Evolutionary conservation across 495 filamentous ascomycete genomes (phyloP).

Genomic region (Aspergillus bertholletiae): DNA sequence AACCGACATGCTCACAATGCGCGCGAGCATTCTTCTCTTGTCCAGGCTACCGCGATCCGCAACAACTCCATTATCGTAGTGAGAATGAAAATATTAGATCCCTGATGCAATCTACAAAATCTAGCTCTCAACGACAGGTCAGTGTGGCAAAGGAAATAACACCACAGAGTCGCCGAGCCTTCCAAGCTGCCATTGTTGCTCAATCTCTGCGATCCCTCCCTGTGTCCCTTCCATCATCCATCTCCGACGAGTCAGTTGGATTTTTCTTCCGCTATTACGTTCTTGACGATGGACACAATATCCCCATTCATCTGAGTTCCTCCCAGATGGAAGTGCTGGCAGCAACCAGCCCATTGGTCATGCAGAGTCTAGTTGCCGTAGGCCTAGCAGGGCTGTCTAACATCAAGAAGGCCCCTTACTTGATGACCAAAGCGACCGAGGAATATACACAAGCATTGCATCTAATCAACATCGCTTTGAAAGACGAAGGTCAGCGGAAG

Average conservation of each 20-base stretch:
- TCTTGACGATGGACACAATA: not conserved
- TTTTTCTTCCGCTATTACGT: constrained; percentile 7
- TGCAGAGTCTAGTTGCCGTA: not conserved
- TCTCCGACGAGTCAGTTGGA: constrained; percentile 1
- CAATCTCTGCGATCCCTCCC: too few relatives aligned
- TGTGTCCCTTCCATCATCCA: not conserved
- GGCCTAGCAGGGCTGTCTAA: constrained; percentile 6
- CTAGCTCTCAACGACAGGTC: not conserved
- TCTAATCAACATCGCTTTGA: constrained; percentile 1
- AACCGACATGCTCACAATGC: not conserved
- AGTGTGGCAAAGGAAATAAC: not conserved
- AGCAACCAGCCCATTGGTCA: constrained; percentile 1
- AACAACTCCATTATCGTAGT: not conserved
- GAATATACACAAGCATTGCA: constrained; percentile 4
- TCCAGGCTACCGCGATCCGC: not conserved
- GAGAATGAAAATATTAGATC: not conserved
- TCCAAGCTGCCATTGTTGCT: not conserved
- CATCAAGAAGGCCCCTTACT: not conserved
- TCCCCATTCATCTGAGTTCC: not conserved
- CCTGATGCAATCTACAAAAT: not conserved
- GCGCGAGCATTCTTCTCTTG: not conserved
- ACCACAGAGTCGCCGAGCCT: not conserved
- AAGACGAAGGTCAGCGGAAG: not conserved
- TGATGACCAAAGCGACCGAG: constrained; percentile 1
- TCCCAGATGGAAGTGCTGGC: constrained; percentile 3